A percentile compares a stretch with the other conserved stretches of the same genome.
phyloP scores from a whole-genome alignment of 306 rosid species.

The Ammopiptanthus mongolicus region DNA sequence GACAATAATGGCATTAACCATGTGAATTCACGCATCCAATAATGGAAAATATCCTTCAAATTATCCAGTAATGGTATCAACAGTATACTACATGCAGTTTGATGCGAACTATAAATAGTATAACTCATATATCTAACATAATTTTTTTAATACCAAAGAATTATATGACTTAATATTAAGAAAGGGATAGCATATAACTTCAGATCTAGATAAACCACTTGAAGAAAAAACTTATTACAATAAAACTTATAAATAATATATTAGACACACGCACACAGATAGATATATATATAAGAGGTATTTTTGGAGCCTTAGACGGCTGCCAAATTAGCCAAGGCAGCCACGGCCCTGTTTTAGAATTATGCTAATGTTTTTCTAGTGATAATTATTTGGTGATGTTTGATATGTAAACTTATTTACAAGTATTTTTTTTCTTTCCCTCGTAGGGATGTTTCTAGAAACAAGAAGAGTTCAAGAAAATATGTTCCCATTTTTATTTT shows the following conservation, averaged over 20 bases:
- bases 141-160: background rate
- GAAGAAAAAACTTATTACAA: background rate
- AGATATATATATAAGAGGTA: no score
- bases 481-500: background rate
- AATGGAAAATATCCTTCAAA: background rate
- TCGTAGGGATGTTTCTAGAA: background rate
- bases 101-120: background rate
- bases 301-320: no score
- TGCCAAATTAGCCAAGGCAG: no score
- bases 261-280: no score
- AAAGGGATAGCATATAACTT: background rate
- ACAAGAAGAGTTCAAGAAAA: background rate
- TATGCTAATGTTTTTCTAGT: background rate
- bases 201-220: background rate
- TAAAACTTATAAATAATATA: no score
- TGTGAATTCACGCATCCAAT: slow-evolving; percentile 2
- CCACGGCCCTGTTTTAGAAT: no score
- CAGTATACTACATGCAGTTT: background rate
- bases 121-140: no score
- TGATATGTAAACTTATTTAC: no score
- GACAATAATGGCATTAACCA: slow-evolving; percentile 3
- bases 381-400: background rate
- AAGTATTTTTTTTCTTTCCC: no score
- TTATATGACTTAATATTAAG: background rate
- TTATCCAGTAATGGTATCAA: background rate